A percentile compares a stretch with the other conserved stretches of the same genome.
phyloP scores from a whole-genome alignment of 83 land plant genomes.

The Diphasiastrum complanatum region DNA sequence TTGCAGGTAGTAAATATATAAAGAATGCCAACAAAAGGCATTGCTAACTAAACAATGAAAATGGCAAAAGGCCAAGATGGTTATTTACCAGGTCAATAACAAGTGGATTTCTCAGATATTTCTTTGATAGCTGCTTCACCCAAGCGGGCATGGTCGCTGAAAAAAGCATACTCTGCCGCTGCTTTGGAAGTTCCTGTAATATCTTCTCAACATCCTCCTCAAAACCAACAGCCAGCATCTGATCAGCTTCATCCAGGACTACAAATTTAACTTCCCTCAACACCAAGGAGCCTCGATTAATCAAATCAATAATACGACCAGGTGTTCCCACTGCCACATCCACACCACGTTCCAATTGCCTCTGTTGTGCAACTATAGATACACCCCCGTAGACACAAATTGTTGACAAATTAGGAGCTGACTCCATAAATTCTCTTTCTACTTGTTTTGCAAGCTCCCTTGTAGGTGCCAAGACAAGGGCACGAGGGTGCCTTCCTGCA shows the following conservation, averaged over 20 bases:
- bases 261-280: slow-evolving; percentile 59
- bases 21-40: no score
- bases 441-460: slow-evolving; percentile 93
- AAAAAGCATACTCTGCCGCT: slow-evolving; percentile 79
- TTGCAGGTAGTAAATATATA: neutral
- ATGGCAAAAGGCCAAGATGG: no score
- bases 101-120: slow-evolving; percentile 60
- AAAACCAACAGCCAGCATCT: slow-evolving; percentile 91
- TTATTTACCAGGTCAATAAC: slow-evolving; percentile 76
- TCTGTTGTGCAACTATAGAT: slow-evolving; percentile 60
- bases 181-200: slow-evolving; percentile 52
- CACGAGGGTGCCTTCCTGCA: slow-evolving; percentile 58
- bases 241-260: slow-evolving; percentile 89
- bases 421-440: slow-evolving; percentile 80
- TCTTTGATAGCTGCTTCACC: slow-evolving; percentile 68
- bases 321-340: slow-evolving; percentile 95
- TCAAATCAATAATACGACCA: slow-evolving; percentile 76
- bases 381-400: slow-evolving; percentile 90
- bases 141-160: slow-evolving; percentile 91
- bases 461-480: slow-evolving; percentile 78
- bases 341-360: slow-evolving; percentile 70
- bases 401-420: slow-evolving; percentile 72
- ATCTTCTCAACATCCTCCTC: slow-evolving; percentile 77
- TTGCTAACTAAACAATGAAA: neutral
- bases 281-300: slow-evolving; percentile 44